Base-by-base conservation (phyloP, 768 basidiomycete genomes). In the Boletus tomentosulus region DNA sequence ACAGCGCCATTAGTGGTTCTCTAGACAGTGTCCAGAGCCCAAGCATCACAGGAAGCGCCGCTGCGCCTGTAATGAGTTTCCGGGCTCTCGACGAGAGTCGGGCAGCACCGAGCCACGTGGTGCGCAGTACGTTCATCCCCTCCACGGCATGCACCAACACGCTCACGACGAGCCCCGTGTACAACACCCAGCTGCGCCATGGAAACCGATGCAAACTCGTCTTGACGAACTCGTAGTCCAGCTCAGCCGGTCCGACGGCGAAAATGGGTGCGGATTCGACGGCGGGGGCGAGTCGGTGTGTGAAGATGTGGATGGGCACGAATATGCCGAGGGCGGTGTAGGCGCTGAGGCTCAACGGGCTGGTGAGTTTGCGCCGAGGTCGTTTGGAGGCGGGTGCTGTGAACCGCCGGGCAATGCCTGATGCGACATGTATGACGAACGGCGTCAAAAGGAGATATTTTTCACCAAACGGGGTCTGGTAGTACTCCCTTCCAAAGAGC, bases 171-270 rank as follows among this genome's bases (percentile, higher is more conserved):
- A 94, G 77, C 0, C 79, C 84, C 1, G 74, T 66, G 60, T 94
- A 92, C 42, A 85, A 66, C 3, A 80, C 51, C 78, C 78, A 83
- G 61, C 79, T 86, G 37, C 80, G 73, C 64, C 73, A 69, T 0
- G 89, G 87, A 79, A 84, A 90, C 16, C 54, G 70, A 15, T 75
- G 73, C 37, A 93, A 68, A 3, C 81, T 87, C 6, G 79, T 76
- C 65, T 92, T 92, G 53, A 93, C 88, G 66, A 85, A 92, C 57
- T 92, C 87, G 65, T 80, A 93, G 68, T 90, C 85, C 35, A 94
- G 78, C 62, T 93, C 89, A 0, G 85, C 75, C 0, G 91, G 90
- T 15, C 85, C 81, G 24, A 92, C 74, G 19, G 19, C 19, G 19
- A 19, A 19, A 19, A 67, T 57, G 4, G 63, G 22, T 83, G 84